Percentiles rank a stretch among this genome's conserved stretches.
Conservation (phyloP, 106 monocot species). For the Alisma plantagoaquatica region DNA sequence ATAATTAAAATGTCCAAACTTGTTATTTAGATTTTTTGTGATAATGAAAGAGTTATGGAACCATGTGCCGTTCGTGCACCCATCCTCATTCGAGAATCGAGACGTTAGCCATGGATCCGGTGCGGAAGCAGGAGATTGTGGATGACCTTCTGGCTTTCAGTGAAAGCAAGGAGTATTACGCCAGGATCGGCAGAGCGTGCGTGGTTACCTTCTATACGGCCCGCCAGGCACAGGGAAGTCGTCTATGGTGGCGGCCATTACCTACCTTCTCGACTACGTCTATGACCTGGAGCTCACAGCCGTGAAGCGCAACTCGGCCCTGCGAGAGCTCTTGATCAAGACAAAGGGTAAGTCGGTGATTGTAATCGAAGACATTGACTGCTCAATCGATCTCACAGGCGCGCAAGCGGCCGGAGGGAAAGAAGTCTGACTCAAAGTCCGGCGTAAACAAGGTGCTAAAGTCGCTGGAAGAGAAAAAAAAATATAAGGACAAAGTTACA, state of each 20-base stretch:
- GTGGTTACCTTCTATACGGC: constrained; percentile 24
- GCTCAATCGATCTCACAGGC: constrained; percentile 7
- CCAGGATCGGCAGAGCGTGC: constrained; percentile 14
- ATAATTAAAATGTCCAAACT: too few species aligned
- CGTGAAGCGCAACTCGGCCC: too few species aligned
- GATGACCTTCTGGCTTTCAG: constrained; percentile 9
- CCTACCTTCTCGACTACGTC: constrained; percentile 19
- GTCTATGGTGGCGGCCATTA: constrained; percentile 18
- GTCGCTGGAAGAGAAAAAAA: too few species aligned
- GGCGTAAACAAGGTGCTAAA: too few species aligned
- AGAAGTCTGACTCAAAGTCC: too few species aligned
- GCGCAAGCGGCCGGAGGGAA: neutral
- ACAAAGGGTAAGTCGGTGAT: constrained; percentile 4
- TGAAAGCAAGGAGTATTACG: constrained; percentile 19
- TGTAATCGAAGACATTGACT: constrained; percentile 14
- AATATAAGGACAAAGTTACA: too few species aligned
- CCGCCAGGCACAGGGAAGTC: constrained; percentile 27
- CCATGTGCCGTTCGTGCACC: constrained; percentile 24
- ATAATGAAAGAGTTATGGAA: too few species aligned
- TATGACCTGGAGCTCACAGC: too few species aligned
- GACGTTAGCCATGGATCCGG: constrained; percentile 20
- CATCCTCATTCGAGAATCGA: constrained; percentile 26
- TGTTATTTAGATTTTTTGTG: too few species aligned
- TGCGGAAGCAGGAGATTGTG: constrained; percentile 9
- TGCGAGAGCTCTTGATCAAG: too few species aligned